phyloP scores from a whole-genome alignment of 495 filamentous ascomycete genomes.

The Aspergillus olivimuriae region DNA sequence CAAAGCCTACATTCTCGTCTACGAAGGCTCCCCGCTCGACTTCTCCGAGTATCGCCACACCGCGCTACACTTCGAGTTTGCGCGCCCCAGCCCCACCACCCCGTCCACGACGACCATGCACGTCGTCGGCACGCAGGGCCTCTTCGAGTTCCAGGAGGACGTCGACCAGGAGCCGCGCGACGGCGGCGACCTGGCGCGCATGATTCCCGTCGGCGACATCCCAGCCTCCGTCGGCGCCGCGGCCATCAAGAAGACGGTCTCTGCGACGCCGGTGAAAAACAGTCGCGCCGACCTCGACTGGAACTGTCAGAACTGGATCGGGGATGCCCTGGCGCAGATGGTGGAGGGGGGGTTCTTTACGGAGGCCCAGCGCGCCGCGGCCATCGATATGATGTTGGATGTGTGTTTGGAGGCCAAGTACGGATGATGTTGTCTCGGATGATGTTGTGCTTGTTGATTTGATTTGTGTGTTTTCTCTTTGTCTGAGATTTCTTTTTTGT shows the following conservation, averaged over 20 bases:
- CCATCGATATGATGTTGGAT: conserved; percentile 24
- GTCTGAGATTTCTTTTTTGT: no score
- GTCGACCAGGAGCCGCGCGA: conserved; percentile 33
- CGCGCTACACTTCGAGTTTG: conserved; percentile 22
- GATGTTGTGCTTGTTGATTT: no score
- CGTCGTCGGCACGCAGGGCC: conserved; percentile 21
- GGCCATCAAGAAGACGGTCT: conserved; percentile 16
- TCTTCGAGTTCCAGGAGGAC: conserved; percentile 24
- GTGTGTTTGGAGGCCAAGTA: conserved; percentile 22
- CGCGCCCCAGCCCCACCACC: conserved; percentile 7
- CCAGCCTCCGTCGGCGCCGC: conserved; percentile 12
- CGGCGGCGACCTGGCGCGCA: conserved; percentile 50
- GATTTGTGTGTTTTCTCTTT: no score
- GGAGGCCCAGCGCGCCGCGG: conserved; percentile 8
- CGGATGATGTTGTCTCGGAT: no score
- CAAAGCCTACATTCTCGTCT: conserved; percentile 22
- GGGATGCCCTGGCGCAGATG: conserved; percentile 20
- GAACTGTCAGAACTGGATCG: conserved; percentile 33
- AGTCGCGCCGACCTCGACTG: conserved; percentile 20
- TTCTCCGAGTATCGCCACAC: conserved; percentile 29
- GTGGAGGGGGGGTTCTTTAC: conserved; percentile 20
- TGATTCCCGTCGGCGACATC: conserved; percentile 16
- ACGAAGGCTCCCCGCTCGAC: conserved; percentile 25
- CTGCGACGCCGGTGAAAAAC: conserved; percentile 20
- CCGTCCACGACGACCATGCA: conserved; percentile 15